Percentiles rank a stretch among this genome's conserved stretches.
Evolutionary conservation across 2,329 filamentous ascomycete genomes (phyloP).

Genomic region (Ceratocystis colombiana): DNA sequence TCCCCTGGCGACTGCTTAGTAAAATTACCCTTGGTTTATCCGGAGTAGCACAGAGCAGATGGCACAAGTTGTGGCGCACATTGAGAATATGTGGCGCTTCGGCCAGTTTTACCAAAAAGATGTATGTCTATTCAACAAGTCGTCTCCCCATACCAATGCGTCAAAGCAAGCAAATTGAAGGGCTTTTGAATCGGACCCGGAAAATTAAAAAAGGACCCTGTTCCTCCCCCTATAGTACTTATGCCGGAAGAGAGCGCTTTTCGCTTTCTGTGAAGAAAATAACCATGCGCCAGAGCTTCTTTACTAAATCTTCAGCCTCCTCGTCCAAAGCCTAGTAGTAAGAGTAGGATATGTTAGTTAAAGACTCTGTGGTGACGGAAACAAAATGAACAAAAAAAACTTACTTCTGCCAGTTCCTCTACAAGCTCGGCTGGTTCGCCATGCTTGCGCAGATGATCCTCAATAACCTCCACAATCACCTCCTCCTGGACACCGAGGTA

Average conservation of each 20-base stretch:
- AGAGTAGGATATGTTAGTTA: slow-evolving; percentile 9
- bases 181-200: not conserved
- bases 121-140: not conserved
- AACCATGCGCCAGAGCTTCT: slow-evolving; percentile 96
- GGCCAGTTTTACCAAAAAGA: not conserved
- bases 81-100: not conserved
- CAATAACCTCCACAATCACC: slow-evolving; percentile 83
- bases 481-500: slow-evolving; percentile 94
- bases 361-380: slow-evolving; percentile 5
- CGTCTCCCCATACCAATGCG: not conserved
- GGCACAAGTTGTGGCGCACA: not conserved
- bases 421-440: slow-evolving; percentile 69
- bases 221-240: slow-evolving; percentile 26
- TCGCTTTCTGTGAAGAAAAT: slow-evolving; percentile 96
- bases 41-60: not conserved
- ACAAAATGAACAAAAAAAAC: slow-evolving; percentile 31
- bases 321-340: slow-evolving; percentile 68
- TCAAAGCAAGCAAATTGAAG: not conserved
- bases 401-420: slow-evolving; percentile 72
- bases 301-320: slow-evolving; percentile 84
- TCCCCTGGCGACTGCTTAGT: not conserved
- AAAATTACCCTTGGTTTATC: not conserved
- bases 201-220: not conserved
- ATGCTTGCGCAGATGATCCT: slow-evolving; percentile 70
- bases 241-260: slow-evolving; percentile 72